A percentile compares a stretch with the other conserved stretches of the same genome.
Evolutionary conservation across 768 basidiomycete genomes (phyloP).

Genomic region (Amanita exitialis): DNA sequence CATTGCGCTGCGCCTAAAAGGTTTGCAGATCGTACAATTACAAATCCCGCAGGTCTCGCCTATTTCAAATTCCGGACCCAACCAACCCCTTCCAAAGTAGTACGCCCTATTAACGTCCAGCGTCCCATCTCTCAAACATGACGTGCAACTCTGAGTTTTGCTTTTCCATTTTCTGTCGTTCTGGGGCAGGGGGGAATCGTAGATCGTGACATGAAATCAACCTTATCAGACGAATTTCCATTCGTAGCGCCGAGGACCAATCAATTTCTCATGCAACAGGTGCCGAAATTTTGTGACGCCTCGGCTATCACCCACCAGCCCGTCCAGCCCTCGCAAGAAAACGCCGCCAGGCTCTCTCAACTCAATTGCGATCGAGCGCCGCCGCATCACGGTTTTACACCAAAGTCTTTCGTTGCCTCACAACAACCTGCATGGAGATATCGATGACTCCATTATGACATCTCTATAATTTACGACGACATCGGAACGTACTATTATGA

Average conservation of each 20-base stretch:
- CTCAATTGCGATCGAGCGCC: background rate
- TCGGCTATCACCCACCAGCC: background rate
- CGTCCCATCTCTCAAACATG: too few relatives aligned
- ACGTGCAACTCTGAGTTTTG: too few relatives aligned
- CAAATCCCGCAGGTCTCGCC: slow-evolving; percentile 3
- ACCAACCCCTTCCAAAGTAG: background rate
- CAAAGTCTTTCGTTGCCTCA: background rate
- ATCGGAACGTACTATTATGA: background rate
- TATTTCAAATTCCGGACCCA: background rate
- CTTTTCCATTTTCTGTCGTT: background rate
- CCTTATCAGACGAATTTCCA: background rate
- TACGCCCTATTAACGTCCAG: too few relatives aligned
- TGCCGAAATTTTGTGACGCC: background rate
- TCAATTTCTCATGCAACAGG: background rate
- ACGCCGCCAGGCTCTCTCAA: background rate
- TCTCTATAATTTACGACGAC: background rate
- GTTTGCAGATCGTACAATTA: slow-evolving; percentile 5
- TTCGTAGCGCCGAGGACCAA: slow-evolving; percentile 2
- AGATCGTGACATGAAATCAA: background rate
- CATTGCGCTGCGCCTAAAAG: slow-evolving; percentile 10
- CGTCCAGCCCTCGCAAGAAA: background rate
- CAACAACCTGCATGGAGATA: background rate
- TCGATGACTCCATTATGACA: background rate
- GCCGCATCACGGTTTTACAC: too few relatives aligned
- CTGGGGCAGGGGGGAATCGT: too few relatives aligned